Conservation (phyloP, 2,329 filamentous ascomycete genomes). For the Scytalidium lignicola region DNA sequence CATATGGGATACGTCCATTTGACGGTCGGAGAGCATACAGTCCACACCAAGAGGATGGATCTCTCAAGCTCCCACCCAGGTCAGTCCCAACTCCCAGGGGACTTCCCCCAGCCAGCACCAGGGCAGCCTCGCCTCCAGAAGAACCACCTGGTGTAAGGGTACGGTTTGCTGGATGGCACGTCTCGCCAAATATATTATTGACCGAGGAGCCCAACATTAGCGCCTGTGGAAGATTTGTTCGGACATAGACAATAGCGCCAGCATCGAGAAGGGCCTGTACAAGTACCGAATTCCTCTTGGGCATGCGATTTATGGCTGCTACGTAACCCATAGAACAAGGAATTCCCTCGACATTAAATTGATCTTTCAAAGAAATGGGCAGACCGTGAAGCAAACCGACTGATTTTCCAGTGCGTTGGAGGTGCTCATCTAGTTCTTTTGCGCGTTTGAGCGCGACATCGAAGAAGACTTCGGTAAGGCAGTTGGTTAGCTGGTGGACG, state of each 20-base stretch:
- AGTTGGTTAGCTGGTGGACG: constrained; percentile 52
- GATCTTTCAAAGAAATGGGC: constrained; percentile 35
- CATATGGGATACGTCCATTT: constrained; percentile 24
- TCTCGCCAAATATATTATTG: constrained; percentile 51
- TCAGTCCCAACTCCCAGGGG: constrained; percentile 37
- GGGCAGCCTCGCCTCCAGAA: constrained; percentile 56
- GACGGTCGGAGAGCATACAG: constrained; percentile 17
- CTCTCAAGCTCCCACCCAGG: constrained; percentile 37
- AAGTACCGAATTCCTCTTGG: background rate
- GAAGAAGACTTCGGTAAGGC: constrained; percentile 53
- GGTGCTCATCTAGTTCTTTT: constrained; percentile 46
- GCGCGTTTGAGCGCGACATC: constrained; percentile 46
- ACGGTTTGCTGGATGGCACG: constrained; percentile 46
- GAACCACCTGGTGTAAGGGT: constrained; percentile 55
- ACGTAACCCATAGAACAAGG: constrained; percentile 52
- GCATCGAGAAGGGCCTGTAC: constrained; percentile 31
- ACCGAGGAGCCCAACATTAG: constrained; percentile 46
- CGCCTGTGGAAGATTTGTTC: constrained; percentile 61
- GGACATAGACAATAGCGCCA: constrained; percentile 54
- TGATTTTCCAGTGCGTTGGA: constrained; percentile 30
- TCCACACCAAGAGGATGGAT: constrained; percentile 32
- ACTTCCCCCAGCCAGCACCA: constrained; percentile 35
- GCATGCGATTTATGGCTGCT: constrained; percentile 26
- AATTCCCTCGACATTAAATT: constrained; percentile 27
- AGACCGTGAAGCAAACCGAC: constrained; percentile 35